Evolutionary conservation across 2,329 filamentous ascomycete species (phyloP).

Genomic region (Canariomyces notabilis): DNA sequence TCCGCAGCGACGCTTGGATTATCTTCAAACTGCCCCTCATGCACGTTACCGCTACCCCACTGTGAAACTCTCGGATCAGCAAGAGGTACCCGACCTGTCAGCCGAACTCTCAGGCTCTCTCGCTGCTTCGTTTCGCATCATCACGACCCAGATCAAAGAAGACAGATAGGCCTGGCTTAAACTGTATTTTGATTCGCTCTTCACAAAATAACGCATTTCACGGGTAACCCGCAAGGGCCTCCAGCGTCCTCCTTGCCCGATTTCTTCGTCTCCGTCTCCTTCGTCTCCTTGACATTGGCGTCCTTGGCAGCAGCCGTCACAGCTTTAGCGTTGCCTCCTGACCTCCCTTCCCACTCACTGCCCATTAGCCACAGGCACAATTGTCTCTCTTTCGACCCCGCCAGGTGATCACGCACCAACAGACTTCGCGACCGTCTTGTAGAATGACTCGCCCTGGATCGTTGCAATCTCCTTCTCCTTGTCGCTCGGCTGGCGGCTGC

Average conservation of each 20-base stretch:
- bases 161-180: too few relatives aligned
- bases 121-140: too few relatives aligned
- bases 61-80: too few relatives aligned
- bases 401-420: constrained; percentile 54
- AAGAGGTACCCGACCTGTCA: too few relatives aligned
- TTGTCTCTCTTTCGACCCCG: constrained; percentile 1
- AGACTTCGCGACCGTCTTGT: constrained; percentile 65
- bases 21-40: too few relatives aligned
- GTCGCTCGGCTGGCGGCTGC: constrained; percentile 71
- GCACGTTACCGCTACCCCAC: too few relatives aligned
- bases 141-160: too few relatives aligned
- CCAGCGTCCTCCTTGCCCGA: constrained; percentile 53
- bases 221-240: constrained; percentile 72
- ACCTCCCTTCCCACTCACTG: constrained; percentile 10
- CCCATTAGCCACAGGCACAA: constrained; percentile 19
- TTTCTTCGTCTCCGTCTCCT: constrained; percentile 10
- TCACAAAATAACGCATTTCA: constrained; percentile 66
- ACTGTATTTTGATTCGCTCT: too few relatives aligned
- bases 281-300: neutral
- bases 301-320: neutral
- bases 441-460: constrained; percentile 82
- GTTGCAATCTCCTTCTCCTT: constrained; percentile 76
- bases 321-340: neutral
- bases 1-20: too few relatives aligned
- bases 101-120: too few relatives aligned